phyloP scores from a whole-genome alignment of 2,329 filamentous ascomycete species.

The Plenodomus biglobosus region DNA sequence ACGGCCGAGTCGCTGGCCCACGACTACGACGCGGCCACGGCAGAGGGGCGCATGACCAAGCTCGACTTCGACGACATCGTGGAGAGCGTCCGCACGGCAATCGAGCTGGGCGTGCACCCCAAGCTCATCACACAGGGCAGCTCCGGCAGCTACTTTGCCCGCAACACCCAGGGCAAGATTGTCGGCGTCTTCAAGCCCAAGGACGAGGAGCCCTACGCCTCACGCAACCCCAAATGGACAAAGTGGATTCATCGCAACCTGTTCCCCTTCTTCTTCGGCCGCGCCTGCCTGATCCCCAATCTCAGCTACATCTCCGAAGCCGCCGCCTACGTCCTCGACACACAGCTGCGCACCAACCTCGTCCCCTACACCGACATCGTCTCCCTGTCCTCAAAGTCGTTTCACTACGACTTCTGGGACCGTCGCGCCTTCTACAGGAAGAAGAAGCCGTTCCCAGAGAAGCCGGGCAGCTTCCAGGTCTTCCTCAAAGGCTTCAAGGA shows the following conservation, averaged over 20 bases:
- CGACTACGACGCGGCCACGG: constrained; percentile 55
- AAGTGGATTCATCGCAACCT: constrained; percentile 99
- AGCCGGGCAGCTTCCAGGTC: constrained; percentile 94
- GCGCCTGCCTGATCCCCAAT: constrained; percentile 94
- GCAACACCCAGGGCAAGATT: constrained; percentile 87
- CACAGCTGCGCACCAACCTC: constrained; percentile 82
- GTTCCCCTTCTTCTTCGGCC: constrained; percentile 95
- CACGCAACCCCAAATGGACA: constrained; percentile 97
- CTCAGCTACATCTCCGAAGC: constrained; percentile 97
- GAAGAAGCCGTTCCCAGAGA: constrained; percentile 81
- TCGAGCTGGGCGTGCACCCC: constrained; percentile 87
- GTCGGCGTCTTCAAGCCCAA: constrained; percentile 99
- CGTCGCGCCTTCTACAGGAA: constrained; percentile 84
- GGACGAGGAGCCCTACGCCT: constrained; percentile 97
- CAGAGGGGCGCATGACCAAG: constrained; percentile 70
- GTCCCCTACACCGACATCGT: constrained; percentile 98
- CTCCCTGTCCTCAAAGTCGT: constrained; percentile 90
- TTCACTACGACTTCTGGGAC: constrained; percentile 98
- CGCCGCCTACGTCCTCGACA: constrained; percentile 92
- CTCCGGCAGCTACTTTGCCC: constrained; percentile 96
- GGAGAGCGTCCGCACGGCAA: constrained; percentile 85
- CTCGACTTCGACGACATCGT: constrained; percentile 84
- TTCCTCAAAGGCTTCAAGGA: constrained; percentile 97
- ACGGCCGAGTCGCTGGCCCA: constrained; percentile 72
- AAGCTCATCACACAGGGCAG: constrained; percentile 97